Evolutionary conservation across 1,284 basidiomycete species (phyloP), one percentile per base, ranked within the genome.

Genomic region (Sporisorium sorghi): DNA sequence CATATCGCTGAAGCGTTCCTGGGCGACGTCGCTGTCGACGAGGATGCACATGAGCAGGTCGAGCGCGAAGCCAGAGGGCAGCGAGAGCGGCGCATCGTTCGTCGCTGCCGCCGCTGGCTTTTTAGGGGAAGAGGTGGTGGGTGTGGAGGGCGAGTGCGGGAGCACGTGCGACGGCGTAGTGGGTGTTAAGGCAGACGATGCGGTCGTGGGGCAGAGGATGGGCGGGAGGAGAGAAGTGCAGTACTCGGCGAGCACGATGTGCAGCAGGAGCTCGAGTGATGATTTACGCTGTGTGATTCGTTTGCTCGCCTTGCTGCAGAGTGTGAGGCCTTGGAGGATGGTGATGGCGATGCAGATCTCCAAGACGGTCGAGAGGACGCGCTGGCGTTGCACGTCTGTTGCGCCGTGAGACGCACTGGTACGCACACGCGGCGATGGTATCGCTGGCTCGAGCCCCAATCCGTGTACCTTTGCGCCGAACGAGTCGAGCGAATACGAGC

Each of bases 41-140:
- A 75, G 61, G 30, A 75, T 48, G 44, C 73, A 75, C 73, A 75
- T 75, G 51, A 75, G 60, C 40, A 71, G 58, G 33, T 71, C 67
- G 17, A 75, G 55, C 10, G 73, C 73, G 33, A 75, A 75, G 0
- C 68, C 64, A 1, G 73, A 75, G 0, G 73, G 73, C 8, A 71
- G 44, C 3, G 59, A 56, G 21, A 70, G 61, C 11, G 62, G 63
- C 2, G 59, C 55, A 15, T 71, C 68, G 17, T 28, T 24, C 2
- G 48, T 33, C 3, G 39, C 5, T 19, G 49, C 28, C 1, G 60
- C 12, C 1, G 48, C 9, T 1, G 42, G 2, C 40, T 50, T 52
- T 35, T 54, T 54, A 2, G 52, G 32, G 26, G 51, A 42, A 0
- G 47, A 57, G 21, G 8, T 37, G 35, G 46, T 58, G 2, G 61